Conservation (phyloP, 225 moss, liverwort and hornwort genomes). For the Lunularia cruciata region DNA sequence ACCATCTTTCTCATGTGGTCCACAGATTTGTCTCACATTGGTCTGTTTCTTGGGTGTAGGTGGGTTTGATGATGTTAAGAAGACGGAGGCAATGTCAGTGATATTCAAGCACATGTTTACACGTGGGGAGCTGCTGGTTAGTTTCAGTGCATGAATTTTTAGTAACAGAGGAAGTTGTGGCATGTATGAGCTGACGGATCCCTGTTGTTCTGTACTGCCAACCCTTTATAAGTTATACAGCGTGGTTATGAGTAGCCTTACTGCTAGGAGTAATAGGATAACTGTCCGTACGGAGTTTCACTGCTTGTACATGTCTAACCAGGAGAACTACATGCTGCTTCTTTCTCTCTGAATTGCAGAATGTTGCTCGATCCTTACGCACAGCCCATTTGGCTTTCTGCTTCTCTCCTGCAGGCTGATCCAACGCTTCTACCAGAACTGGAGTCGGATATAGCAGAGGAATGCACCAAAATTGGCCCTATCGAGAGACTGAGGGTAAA, state of each 20-base stretch:
- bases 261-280: background rate
- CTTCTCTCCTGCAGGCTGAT: constrained; percentile 58
- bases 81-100: constrained; percentile 76
- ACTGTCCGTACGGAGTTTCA: no score
- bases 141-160: background rate
- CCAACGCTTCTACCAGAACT: constrained; percentile 82
- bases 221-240: background rate
- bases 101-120: constrained; percentile 99
- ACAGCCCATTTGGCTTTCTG: background rate
- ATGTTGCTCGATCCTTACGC: no score
- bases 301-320: no score
- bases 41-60: no score
- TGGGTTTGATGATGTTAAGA: constrained; percentile 95
- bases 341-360: background rate
- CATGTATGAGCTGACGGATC: background rate
- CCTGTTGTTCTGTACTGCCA: background rate
- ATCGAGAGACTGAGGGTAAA: constrained; percentile 95
- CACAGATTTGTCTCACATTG: no score
- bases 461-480: constrained; percentile 92
- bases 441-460: constrained; percentile 88
- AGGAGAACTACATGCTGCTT: no score
- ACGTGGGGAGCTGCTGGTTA: constrained; percentile 75
- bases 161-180: background rate
- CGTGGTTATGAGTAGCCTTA: background rate
- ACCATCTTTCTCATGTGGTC: no score